Base-by-base conservation (phyloP, 1,284 basidiomycete species). In the Apiotrichum gamsii region DNA sequence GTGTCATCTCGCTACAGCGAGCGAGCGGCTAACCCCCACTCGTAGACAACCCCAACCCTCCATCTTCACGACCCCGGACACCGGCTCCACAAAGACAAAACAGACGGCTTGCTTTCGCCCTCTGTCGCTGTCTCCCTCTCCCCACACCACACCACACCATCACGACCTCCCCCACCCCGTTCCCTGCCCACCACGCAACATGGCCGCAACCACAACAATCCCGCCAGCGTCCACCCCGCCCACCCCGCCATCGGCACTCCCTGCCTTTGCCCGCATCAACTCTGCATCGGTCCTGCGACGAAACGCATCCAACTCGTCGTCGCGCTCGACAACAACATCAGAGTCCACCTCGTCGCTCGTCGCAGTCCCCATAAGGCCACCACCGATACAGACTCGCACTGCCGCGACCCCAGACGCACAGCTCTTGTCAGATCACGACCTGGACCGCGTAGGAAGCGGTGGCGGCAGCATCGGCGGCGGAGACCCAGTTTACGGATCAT, bases 351-450 rank as follows among this genome's bases (percentile, higher is more conserved):
- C 64, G 0, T 67, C 65, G 0, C 56, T 73, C 16, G 66, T 67
- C 15, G 70, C 71, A 3, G 71, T 63, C 8, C 69, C 70, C 8
- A 73, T 73, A 36, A 53, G 66, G 1, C 70, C 70, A 0, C 67
- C 67, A 3, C 67, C 65, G 8, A 61, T 61, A 30, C 64, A 70
- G 51, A 72, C 70, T 0, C 53, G 65, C 9, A 72, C 70, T 14
- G 67, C 68, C 10, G 66, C 70, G 5, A 67, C 69, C 2, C 53
- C 54, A 5, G 52, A 52, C 8, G 57, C 56, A 3, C 59, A 65
- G 35, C 42, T 64, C 1, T 28, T n/a, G n/a, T n/a, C n/a, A n/a
- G n/a, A n/a, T n/a, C n/a, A n/a, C n/a, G n/a, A n/a, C n/a, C n/a
- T n/a, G n/a, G n/a, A n/a, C n/a, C n/a, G n/a, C n/a, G n/a, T n/a